Percentiles rank a stretch among this genome's conserved stretches.
Conservation (phyloP, 75 land plant species). For the Chamaecyparis obtusa region DNA sequence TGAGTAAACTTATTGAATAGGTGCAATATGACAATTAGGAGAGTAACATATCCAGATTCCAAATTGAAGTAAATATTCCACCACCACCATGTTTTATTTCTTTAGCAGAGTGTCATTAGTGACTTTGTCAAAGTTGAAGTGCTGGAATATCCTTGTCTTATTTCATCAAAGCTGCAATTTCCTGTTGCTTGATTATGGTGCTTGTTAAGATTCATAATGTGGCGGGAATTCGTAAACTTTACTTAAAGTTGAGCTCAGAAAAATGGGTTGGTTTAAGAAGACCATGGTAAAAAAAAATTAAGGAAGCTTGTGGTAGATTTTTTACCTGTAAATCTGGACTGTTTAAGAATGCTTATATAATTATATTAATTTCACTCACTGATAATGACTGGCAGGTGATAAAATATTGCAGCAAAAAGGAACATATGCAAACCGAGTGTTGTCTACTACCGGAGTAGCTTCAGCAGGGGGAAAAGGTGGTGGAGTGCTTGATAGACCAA, state of each 20-base stretch:
- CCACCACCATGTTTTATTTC: not conserved
- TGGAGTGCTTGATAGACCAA: conserved; percentile 77
- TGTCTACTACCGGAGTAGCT: conserved; percentile 35
- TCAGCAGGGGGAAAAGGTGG: conserved; percentile 72
- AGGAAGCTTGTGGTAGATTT: not conserved
- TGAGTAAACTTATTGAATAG: too few species aligned
- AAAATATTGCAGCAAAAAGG: conserved; percentile 27
- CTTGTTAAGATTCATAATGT: not conserved
- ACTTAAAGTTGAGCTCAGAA: not conserved
- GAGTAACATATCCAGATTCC: too few species aligned
- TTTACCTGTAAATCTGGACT: not conserved
- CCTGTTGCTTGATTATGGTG: not conserved
- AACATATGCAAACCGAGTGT: conserved; percentile 22
- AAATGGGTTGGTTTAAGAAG: not conserved
- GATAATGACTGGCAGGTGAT: conserved; percentile 31
- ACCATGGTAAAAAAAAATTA: not conserved
- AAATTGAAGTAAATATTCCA: too few species aligned
- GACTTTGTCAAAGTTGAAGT: not conserved
- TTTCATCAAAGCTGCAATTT: not conserved
- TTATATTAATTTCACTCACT: conserved; percentile 2
- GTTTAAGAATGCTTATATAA: not conserved
- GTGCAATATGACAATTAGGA: too few species aligned
- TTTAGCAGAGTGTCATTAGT: not conserved
- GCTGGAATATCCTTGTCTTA: not conserved
- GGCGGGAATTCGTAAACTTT: not conserved